phyloP scores from a whole-genome alignment of 2,329 filamentous ascomycete species.

The Myriangium duriaei region DNA sequence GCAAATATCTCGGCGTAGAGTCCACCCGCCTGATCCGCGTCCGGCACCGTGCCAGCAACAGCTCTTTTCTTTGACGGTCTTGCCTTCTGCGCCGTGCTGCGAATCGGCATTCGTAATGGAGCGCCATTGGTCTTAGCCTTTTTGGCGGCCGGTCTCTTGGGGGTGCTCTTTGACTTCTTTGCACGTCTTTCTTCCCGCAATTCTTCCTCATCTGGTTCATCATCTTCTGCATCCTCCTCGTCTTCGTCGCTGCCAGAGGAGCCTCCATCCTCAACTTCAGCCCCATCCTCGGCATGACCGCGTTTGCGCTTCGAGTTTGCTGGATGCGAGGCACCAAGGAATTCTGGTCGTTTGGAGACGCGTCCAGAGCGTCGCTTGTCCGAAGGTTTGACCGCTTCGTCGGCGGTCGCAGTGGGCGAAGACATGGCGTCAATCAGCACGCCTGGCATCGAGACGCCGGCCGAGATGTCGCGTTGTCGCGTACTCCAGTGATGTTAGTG shows the following conservation, averaged over 20 bases:
- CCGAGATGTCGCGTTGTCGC: no score
- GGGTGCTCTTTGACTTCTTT: conserved; percentile 19
- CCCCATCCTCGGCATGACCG: conserved; percentile 22
- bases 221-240: conserved; percentile 25
- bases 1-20: conserved; percentile 52
- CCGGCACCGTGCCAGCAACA: conserved; percentile 38
- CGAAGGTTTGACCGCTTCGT: conserved; percentile 1
- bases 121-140: conserved; percentile 45
- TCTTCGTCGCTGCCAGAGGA: conserved; percentile 20
- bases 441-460: conserved; percentile 6
- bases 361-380: conserved; percentile 12
- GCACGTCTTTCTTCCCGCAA: conserved; percentile 31
- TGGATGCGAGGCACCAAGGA: conserved; percentile 8
- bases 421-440: conserved; percentile 7
- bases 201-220: conserved; percentile 34
- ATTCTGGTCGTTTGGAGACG: conserved; percentile 13
- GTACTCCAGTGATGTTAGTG: no score
- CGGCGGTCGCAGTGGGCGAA: conserved; percentile 4
- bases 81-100: conserved; percentile 36
- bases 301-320: conserved; percentile 35
- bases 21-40: conserved; percentile 40
- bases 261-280: conserved; percentile 22
- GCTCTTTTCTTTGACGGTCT: conserved; percentile 37
- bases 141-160: conserved; percentile 33
- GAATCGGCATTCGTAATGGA: conserved; percentile 40